A percentile compares a stretch with the other conserved stretches of the same genome.
Conservation (phyloP, 768 basidiomycete genomes). For the Xanthoconium stramineum region DNA sequence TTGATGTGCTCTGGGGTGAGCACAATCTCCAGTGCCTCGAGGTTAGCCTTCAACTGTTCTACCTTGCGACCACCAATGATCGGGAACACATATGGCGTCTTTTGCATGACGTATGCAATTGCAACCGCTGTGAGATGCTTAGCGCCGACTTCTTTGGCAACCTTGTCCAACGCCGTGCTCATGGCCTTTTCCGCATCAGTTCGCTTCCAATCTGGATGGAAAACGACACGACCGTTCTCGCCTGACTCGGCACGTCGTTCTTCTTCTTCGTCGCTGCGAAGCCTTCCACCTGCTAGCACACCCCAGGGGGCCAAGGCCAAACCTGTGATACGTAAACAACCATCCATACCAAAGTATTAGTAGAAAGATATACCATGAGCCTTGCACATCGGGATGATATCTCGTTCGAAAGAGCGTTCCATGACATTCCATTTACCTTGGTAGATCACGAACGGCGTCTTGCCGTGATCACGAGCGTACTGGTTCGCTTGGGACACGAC, state of each 20-base stretch:
- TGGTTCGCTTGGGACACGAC: slow-evolving; percentile 39
- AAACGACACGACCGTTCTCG: not conserved
- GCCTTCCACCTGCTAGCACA: slow-evolving; percentile 34
- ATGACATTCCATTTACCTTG: slow-evolving; percentile 37
- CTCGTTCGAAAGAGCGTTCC: slow-evolving; percentile 41
- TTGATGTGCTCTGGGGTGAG: slow-evolving; percentile 39
- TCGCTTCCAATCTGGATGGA: slow-evolving; percentile 33
- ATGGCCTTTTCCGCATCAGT: slow-evolving; percentile 33
- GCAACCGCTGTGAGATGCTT: slow-evolving; percentile 37
- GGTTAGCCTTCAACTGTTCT: slow-evolving; percentile 40
- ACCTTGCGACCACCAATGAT: slow-evolving; percentile 43
- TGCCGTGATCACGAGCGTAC: slow-evolving; percentile 40
- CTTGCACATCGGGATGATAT: slow-evolving; percentile 38
- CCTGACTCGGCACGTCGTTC: slow-evolving; percentile 24
- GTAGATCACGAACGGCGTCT: slow-evolving; percentile 45
- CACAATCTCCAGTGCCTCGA: slow-evolving; percentile 41
- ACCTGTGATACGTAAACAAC: slow-evolving; percentile 1
- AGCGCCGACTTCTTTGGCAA: slow-evolving; percentile 38
- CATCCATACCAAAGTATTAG: not conserved
- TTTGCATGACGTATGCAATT: slow-evolving; percentile 45
- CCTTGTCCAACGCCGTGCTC: slow-evolving; percentile 35
- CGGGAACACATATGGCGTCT: slow-evolving; percentile 43
- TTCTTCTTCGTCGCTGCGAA: slow-evolving; percentile 33
- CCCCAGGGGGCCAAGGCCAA: slow-evolving; percentile 39
- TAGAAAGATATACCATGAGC: slow-evolving; percentile 21